Conservation (phyloP, 2,329 filamentous ascomycete genomes). For the Macrophomina phaseolina region DNA sequence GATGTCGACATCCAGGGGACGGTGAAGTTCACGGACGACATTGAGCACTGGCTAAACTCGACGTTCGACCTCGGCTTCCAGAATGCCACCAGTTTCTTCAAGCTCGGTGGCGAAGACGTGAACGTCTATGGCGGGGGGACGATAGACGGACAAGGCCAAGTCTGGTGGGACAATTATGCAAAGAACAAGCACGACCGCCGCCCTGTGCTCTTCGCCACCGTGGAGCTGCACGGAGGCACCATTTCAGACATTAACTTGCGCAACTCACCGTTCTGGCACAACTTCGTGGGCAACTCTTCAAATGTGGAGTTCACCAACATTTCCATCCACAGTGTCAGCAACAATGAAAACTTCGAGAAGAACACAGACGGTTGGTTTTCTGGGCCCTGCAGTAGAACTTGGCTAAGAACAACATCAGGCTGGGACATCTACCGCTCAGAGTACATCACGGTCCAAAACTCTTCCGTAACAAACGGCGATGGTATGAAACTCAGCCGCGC, state of each 20-base stretch:
- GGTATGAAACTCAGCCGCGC: conserved; percentile 33
- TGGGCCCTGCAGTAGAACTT: no score
- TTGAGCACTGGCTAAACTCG: conserved; percentile 70
- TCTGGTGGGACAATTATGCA: conserved; percentile 69
- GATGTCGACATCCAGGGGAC: conserved; percentile 30
- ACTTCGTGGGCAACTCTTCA: not conserved
- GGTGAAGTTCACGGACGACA: conserved; percentile 66
- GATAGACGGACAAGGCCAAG: conserved; percentile 68
- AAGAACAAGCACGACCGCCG: conserved; percentile 21
- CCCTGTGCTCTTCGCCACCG: conserved; percentile 1
- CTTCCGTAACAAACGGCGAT: conserved; percentile 67
- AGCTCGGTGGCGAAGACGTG: conserved; percentile 68
- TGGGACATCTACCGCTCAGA: conserved; percentile 17
- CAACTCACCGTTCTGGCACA: conserved; percentile 10
- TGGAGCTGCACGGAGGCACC: not conserved
- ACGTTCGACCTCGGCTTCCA: conserved; percentile 69
- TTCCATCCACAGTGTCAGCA: conserved; percentile 9
- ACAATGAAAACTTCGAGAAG: conserved; percentile 21
- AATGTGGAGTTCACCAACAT: conserved; percentile 15
- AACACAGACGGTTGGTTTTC: conserved; percentile 6
- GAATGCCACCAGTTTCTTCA: conserved; percentile 70
- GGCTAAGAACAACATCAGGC: not conserved
- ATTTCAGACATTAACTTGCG: not conserved
- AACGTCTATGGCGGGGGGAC: conserved; percentile 71
- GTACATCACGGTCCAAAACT: conserved; percentile 69